Base-by-base conservation (phyloP, 2,329 filamentous ascomycete genomes). In the Trichoderma harzianum region DNA sequence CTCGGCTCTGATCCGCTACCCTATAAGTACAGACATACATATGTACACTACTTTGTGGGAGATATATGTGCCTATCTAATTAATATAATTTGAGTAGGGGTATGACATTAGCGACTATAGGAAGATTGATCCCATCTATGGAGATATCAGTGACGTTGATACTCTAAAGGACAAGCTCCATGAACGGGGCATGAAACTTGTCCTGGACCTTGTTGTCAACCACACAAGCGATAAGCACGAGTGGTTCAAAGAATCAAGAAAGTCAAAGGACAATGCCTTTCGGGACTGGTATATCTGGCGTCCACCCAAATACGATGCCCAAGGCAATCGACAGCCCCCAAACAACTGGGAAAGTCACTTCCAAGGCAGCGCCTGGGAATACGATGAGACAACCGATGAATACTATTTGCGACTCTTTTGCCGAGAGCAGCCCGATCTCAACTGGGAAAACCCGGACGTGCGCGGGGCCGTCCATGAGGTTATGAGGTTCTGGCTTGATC, bases 141-240 rank as follows among this genome's bases (percentile, higher is more conserved):
- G 92, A 18, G 89, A 89, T 21, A 82, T 94, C 51, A 82, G 83
- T 65, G 91, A 94, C 77, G 88, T 93, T 26, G 90, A 93, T 64
- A 78, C 82, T 1, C 80, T 94, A 69, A 90, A 91, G 68, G 79
- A 88, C 62, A 86, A 86, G 28, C 86, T 89, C 30, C 90, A 93
- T 72, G 79, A 85, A 36, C 83, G 89, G 3, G 87, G 86, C 3
- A 92, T 94, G 87, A 91, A 90, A 78, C 82, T 94, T 12, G 86
- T 94, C 26, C 86, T 93, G 75, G 92, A 94, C 76, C 81, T 94
- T 11, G 92, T 94, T 1, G 87, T 93, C 68, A 94, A 93, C 74
- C 92, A 94, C 78, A 93, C 91, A 1, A 84, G 80, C 57, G 80
- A 85, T 73, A 82, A 89, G 77, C 87, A 90, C 74, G 80, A 82